Conservation (phyloP, 2,329 filamentous ascomycete species). For the Botrytis medusae region DNA sequence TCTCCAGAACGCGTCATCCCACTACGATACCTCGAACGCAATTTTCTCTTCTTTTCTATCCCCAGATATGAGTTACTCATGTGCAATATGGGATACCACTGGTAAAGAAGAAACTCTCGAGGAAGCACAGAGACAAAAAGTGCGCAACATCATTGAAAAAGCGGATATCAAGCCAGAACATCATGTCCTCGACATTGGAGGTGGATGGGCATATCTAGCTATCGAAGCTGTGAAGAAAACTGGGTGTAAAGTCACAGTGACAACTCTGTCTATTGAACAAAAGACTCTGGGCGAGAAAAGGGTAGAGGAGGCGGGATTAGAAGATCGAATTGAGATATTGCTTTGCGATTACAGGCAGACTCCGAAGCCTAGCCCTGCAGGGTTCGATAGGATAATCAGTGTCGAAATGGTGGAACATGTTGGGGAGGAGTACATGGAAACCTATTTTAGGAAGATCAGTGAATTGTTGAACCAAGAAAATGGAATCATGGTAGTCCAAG, state of each 20-base stretch:
- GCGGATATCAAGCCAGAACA: conserved; percentile 60
- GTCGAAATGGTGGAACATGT: conserved; percentile 76
- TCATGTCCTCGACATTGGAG: conserved; percentile 70
- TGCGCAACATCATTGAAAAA: conserved; percentile 62
- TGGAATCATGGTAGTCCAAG: conserved; percentile 68
- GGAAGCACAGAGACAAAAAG: conserved; percentile 63
- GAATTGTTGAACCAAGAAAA: conserved; percentile 61
- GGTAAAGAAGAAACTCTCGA: conserved; percentile 54
- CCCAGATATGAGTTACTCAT: conserved; percentile 71
- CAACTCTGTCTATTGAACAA: conserved; percentile 67
- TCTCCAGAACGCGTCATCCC: conserved; percentile 63
- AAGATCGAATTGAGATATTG: conserved; percentile 57
- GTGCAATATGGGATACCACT: conserved; percentile 55
- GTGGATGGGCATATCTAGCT: conserved; percentile 70
- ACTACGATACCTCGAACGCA: conserved; percentile 72
- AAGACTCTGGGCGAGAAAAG: conserved; percentile 62
- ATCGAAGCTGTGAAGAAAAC: conserved; percentile 64
- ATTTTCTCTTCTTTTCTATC: conserved; percentile 71
- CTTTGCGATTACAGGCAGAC: conserved; percentile 66
- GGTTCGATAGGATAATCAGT: conserved; percentile 67
- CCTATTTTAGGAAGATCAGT: conserved; percentile 63
- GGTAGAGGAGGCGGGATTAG: conserved; percentile 57
- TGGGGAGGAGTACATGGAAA: conserved; percentile 61
- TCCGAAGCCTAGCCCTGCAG: conserved; percentile 46
- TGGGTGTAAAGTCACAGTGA: conserved; percentile 64